Percentiles rank a stretch among this genome's conserved stretches.
phyloP scores from a whole-genome alignment of 2,329 filamentous ascomycete genomes.

The Tolypocladium amazonense region DNA sequence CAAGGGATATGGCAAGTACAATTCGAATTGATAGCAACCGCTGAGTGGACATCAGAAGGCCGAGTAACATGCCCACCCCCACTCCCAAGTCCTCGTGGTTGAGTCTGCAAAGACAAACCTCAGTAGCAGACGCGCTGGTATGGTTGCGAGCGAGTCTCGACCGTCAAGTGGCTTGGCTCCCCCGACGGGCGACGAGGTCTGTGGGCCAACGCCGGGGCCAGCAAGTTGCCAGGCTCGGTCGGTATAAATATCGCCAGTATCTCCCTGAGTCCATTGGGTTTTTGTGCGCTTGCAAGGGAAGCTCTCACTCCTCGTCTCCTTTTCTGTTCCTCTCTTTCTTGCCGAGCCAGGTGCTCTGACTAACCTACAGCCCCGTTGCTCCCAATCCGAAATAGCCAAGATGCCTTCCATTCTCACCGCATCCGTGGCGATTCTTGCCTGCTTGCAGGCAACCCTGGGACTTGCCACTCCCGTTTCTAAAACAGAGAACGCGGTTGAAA shows the following conservation, averaged over 20 bases:
- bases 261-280: not conserved
- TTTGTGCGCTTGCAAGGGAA: no score
- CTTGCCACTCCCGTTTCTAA: conserved; percentile 10
- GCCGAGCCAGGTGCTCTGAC: not conserved
- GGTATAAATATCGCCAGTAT: not conserved
- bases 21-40: not conserved
- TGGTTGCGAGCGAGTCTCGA: not conserved
- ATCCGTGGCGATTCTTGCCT: conserved; percentile 14
- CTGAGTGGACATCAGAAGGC: not conserved
- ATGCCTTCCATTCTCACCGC: conserved; percentile 16
- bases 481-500: conserved; percentile 5
- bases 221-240: not conserved
- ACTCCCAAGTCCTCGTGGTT: not conserved
- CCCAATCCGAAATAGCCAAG: not conserved
- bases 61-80: conserved; percentile 3
- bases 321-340: not conserved
- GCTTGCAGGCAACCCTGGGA: conserved; percentile 12
- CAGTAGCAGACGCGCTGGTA: not conserved
- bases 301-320: not conserved
- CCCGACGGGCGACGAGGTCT: not conserved
- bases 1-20: not conserved
- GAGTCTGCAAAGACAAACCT: not conserved
- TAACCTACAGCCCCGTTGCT: not conserved
- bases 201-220: not conserved
- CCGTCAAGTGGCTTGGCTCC: not conserved